These are phyloP conservation scores for Globisporangium paroecandrum DNA, from an alignment of 352 stramenopile genomes.

Conservation along the genomic window DNA sequence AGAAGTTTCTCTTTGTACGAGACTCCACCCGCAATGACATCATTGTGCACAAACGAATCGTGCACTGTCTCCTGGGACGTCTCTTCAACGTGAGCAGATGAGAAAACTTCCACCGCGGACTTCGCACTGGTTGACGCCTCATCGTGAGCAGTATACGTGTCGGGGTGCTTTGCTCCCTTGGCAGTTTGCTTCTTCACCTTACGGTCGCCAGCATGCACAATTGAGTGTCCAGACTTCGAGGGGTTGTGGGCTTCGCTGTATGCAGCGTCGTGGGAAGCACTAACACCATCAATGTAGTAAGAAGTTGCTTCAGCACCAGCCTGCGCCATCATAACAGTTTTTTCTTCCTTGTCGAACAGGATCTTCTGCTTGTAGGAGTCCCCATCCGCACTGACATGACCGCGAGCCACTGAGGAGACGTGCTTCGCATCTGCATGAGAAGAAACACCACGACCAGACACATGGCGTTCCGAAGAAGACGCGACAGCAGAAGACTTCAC, in stretches of 20 bases:
- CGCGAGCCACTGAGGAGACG: too few species aligned
- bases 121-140: neutral
- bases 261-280: neutral
- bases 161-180: neutral
- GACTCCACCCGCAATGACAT: neutral
- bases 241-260: neutral
- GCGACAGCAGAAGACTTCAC: neutral
- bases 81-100: neutral
- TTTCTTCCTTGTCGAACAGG: conserved; percentile 4
- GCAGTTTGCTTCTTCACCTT: conserved; percentile 4
- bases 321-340: neutral
- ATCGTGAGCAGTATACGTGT: neutral
- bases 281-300: neutral
- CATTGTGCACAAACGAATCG: neutral
- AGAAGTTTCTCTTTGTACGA: neutral
- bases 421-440: conserved; percentile 1
- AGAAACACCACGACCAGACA: neutral
- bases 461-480: neutral
- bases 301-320: neutral
- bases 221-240: neutral
- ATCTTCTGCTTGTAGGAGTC: conserved; percentile 1
- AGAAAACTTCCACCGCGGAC: neutral
- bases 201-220: neutral
- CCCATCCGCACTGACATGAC: neutral
- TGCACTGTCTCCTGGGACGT: neutral